phyloP scores from a whole-genome alignment of 345 rosid genomes.

The Rhodomyrtus tomentosa region DNA sequence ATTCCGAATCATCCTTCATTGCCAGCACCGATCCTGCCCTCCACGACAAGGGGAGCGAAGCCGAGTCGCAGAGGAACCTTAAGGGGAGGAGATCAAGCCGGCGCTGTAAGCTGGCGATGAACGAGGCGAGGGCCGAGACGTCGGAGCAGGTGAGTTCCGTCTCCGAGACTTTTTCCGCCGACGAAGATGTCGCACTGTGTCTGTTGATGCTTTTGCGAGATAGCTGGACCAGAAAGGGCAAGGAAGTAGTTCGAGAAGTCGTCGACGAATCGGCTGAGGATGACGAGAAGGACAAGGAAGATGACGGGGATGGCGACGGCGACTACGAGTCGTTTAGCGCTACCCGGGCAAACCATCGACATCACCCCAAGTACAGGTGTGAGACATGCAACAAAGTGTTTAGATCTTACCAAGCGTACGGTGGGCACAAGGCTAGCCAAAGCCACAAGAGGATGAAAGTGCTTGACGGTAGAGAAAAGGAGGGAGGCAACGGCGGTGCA shows the following conservation, averaged over 20 bases:
- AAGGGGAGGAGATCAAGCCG: neutral
- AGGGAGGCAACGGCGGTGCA: neutral
- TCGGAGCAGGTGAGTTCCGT: constrained; percentile 22
- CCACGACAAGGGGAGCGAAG: constrained; percentile 9
- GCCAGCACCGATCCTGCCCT: neutral
- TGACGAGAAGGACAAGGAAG: neutral
- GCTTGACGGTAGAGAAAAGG: neutral
- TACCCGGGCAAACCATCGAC: neutral
- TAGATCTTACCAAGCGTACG: constrained; percentile 18
- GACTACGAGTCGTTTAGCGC: neutral
- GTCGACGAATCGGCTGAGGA: neutral
- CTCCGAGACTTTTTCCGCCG: constrained; percentile 4
- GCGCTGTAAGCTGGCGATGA: neutral
- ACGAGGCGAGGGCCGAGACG: constrained; percentile 14
- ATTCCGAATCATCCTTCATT: constrained; percentile 1
- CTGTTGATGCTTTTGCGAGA: constrained; percentile 13
- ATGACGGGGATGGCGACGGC: neutral
- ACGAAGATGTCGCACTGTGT: constrained; percentile 25
- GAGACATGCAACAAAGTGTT: constrained; percentile 14
- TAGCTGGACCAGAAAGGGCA: neutral
- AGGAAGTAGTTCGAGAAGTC: neutral
- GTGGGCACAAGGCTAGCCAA: constrained; percentile 18
- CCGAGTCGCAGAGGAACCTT: constrained; percentile 1
- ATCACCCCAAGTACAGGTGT: constrained; percentile 3
- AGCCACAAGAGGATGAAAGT: constrained; percentile 3